phyloP scores from a whole-genome alignment of 345 rosid genomes.

The Brassica nigra region DNA sequence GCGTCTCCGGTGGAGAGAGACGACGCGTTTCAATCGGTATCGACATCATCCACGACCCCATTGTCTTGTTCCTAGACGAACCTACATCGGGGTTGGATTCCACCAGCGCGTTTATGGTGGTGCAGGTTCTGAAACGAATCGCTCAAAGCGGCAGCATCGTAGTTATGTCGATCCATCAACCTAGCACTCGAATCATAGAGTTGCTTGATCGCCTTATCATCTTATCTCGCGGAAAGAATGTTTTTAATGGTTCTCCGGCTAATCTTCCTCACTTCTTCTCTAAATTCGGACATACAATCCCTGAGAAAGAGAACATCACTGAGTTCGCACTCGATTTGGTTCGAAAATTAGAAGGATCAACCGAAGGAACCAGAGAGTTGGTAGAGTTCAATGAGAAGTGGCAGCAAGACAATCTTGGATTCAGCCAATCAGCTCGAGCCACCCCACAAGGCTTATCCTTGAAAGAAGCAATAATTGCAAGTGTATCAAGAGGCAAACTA shows the following conservation, averaged over 20 bases:
- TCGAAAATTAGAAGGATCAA: background rate
- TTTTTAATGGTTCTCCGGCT: background rate
- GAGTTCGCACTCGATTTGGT: conserved; percentile 1
- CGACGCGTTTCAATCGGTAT: background rate
- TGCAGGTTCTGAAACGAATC: background rate
- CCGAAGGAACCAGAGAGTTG: background rate
- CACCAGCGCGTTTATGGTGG: conserved; percentile 1
- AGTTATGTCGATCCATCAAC: background rate
- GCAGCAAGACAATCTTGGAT: background rate
- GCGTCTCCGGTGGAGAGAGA: background rate
- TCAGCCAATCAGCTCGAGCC: background rate
- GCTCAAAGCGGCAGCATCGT: background rate
- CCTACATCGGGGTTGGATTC: background rate
- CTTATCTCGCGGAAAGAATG: background rate
- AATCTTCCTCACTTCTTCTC: background rate
- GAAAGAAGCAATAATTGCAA: conserved; percentile 28
- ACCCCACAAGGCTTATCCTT: conserved; percentile 9
- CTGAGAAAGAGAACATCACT: background rate
- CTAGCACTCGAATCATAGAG: background rate
- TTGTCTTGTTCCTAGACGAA: background rate
- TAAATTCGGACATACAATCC: background rate
- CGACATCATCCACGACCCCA: background rate
- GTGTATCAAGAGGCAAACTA: conserved; percentile 27
- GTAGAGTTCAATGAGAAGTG: background rate
- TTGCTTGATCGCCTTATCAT: background rate